Evolutionary conservation across 371 early-diverging fungal species (phyloP), one percentile per base, ranked within the genome.

Genomic region (Synchytrium microbalum): DNA sequence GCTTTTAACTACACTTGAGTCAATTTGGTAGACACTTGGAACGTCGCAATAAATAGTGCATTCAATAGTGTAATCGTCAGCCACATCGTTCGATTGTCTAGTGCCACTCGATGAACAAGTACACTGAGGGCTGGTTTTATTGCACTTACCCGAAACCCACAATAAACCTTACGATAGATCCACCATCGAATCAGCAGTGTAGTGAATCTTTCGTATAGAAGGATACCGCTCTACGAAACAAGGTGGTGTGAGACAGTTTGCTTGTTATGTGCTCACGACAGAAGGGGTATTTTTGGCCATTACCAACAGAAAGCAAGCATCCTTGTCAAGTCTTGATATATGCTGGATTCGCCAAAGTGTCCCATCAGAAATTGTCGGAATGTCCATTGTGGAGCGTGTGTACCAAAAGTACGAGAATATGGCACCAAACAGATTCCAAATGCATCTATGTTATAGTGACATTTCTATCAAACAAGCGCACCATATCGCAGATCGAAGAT

Each of bases 321-420:
- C 62, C 62, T 5, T 60, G 60, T 27, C 27, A 32, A 10, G 60
- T 60, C 24, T 28, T 23, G 57, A 60, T 56, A 28, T 25, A 60
- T 10, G 60, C 10, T 8, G 60, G 60, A 28, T 60, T 57, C 27
- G 23, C 5, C 32, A 67, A 38, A 31, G 78, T 78, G 33, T 83
- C 83, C 75, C 79, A 84, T n/a, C 10, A 83, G 84, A 13, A 86
- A 66, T 69, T 86, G 86, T 60, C 84, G 86, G 72, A 86, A 86
- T 10, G 83, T 77, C 10, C 75, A 67, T 59, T 83, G 83, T 52
- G 72, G 68, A 60, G 82, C 71, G 70, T 73, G 84, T 0, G 81
- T 79, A 13, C 62, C 62, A 32, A 27, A 81, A 79, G 67, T 82
- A 83, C 13, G 83, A 82, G 71, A 83, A 83, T 3, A 82, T 82